Percentiles rank a stretch among this genome's conserved stretches.
phyloP scores from a whole-genome alignment of 192 early-diverging fungal species.

The Thoreauomyces humboldtii region DNA sequence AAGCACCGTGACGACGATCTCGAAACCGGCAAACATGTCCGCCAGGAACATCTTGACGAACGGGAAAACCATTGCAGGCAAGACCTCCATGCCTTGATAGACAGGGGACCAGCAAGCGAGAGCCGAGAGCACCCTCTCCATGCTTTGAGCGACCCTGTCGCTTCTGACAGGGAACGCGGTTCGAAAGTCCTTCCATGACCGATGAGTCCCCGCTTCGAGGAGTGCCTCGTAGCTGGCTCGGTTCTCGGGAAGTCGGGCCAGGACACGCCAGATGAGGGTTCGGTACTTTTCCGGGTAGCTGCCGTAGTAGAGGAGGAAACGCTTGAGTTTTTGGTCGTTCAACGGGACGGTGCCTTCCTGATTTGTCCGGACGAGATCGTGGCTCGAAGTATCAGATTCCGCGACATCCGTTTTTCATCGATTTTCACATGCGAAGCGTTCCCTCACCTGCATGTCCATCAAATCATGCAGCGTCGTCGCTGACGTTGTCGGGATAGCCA shows the following conservation, averaged over 20 bases:
- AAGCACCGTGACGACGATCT: conserved; percentile 53
- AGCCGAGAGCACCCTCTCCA: conserved; percentile 53
- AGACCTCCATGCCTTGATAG: conserved; percentile 58
- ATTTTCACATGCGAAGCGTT: too few species aligned
- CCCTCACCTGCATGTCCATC: neutral
- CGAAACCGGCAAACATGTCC: conserved; percentile 55
- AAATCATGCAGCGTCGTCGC: conserved; percentile 12
- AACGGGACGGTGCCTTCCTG: conserved; percentile 7
- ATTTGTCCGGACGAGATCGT: neutral
- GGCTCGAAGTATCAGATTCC: too few species aligned
- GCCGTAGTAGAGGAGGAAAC: conserved; percentile 47
- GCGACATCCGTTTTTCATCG: too few species aligned
- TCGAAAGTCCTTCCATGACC: conserved; percentile 39
- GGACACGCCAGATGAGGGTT: conserved; percentile 53
- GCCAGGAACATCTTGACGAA: conserved; percentile 53
- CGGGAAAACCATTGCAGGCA: conserved; percentile 59
- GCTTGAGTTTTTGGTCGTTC: conserved; percentile 33
- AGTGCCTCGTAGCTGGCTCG: conserved; percentile 50
- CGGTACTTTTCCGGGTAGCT: conserved; percentile 49
- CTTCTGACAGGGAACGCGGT: conserved; percentile 49
- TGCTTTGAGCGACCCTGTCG: conserved; percentile 42
- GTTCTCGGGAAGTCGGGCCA: conserved; percentile 54
- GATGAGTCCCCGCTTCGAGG: conserved; percentile 45
- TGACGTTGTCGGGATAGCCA: neutral
- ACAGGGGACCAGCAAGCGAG: conserved; percentile 60